phyloP scores from a whole-genome alignment of 306 rosid species.

The Glycine tomentella region DNA sequence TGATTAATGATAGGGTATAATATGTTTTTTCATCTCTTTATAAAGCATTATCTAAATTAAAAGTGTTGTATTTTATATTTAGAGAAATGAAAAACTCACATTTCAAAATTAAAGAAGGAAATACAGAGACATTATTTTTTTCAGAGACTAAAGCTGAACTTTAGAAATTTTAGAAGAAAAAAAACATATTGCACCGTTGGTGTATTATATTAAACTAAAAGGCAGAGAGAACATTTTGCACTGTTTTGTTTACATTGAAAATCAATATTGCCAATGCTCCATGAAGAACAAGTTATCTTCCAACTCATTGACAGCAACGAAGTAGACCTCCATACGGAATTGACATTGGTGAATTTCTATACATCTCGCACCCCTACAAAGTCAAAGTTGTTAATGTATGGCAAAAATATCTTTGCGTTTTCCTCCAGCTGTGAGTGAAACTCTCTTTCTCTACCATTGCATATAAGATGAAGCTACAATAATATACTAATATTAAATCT shows the following conservation, averaged over 20 bases:
- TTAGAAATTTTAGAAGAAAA: no score
- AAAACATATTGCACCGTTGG: no score
- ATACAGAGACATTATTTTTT: no score
- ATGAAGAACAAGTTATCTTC: neutral
- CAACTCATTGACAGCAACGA: slow-evolving; percentile 50
- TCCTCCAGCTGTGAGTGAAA: slow-evolving; percentile 32
- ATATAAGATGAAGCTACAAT: neutral
- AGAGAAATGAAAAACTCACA: no score
- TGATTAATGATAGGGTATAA: no score
- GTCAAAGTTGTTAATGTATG: slow-evolving; percentile 20
- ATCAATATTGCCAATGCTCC: neutral
- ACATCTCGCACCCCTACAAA: neutral
- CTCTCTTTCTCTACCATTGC: neutral
- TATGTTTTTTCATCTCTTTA: no score
- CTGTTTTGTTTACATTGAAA: neutral
- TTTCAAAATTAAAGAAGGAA: no score
- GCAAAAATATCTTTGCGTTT: neutral
- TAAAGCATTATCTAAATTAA: no score
- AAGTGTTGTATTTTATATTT: no score
- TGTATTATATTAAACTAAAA: neutral
- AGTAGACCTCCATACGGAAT: slow-evolving; percentile 29
- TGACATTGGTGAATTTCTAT: slow-evolving; percentile 21
- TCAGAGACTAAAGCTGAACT: no score
- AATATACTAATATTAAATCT: neutral
- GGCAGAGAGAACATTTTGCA: neutral